Percentiles rank a stretch among this genome's conserved stretches.
Evolutionary conservation across 2,329 filamentous ascomycete species (phyloP).

Genomic region (Daldinia eschscholtzii): DNA sequence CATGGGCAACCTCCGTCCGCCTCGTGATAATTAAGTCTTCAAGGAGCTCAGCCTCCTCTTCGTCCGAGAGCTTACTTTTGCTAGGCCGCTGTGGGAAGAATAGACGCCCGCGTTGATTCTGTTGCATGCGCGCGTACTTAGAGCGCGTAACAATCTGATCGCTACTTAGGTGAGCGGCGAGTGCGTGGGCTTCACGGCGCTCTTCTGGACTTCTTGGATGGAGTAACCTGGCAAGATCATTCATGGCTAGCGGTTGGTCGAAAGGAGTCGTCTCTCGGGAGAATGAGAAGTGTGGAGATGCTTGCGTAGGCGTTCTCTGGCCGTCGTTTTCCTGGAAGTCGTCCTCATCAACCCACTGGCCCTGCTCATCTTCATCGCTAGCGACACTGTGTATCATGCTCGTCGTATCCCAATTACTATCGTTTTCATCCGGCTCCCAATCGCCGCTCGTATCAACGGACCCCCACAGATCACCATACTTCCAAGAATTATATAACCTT

Average conservation of each 20-base stretch:
- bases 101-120: constrained; percentile 77
- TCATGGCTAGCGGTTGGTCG: constrained; percentile 73
- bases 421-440: constrained; percentile 70
- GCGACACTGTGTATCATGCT: constrained; percentile 74
- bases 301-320: constrained; percentile 80
- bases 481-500: constrained; percentile 87
- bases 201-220: constrained; percentile 84
- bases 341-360: constrained; percentile 60
- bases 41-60: constrained; percentile 71
- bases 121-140: constrained; percentile 75
- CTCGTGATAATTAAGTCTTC: constrained; percentile 71
- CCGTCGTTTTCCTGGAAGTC: constrained; percentile 56
- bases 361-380: constrained; percentile 62
- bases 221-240: constrained; percentile 82
- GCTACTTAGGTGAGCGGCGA: constrained; percentile 82
- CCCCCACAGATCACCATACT: constrained; percentile 86
- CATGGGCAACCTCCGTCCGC: constrained; percentile 53
- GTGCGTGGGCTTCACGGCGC: constrained; percentile 81
- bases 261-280: constrained; percentile 68
- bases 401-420: constrained; percentile 78
- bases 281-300: constrained; percentile 58
- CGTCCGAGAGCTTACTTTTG: constrained; percentile 59
- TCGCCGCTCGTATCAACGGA: constrained; percentile 84
- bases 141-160: constrained; percentile 84
- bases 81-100: constrained; percentile 60